Percentiles rank a stretch among this genome's conserved stretches.
Evolutionary conservation across 2,329 filamentous ascomycete genomes (phyloP).

Genomic region (Pseudogymnoascus sp.): DNA sequence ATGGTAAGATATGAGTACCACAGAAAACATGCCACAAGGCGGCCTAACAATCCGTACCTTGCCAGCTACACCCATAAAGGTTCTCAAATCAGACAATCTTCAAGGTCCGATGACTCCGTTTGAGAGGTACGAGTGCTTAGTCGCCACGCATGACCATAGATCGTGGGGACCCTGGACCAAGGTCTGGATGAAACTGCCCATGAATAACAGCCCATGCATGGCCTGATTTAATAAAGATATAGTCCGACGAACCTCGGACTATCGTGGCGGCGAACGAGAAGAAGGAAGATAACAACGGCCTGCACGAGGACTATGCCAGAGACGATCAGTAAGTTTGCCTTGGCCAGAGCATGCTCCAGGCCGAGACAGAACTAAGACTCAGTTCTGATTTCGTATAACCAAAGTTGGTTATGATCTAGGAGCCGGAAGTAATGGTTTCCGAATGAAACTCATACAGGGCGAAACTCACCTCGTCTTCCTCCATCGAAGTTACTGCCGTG

Average conservation of each 20-base stretch:
- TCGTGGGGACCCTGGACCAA: neutral
- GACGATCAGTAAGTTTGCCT: conserved; percentile 43
- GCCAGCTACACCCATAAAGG: neutral
- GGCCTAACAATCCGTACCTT: neutral
- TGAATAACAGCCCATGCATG: neutral
- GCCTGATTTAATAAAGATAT: neutral
- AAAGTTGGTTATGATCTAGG: conserved; percentile 41
- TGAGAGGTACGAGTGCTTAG: neutral
- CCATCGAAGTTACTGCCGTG: conserved; percentile 48
- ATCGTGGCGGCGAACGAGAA: conserved; percentile 36
- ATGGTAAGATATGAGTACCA: neutral
- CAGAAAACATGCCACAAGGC: neutral
- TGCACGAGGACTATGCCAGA: conserved; percentile 43
- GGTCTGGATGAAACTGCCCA: neutral
- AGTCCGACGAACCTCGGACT: conserved; percentile 41
- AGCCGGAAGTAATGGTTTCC: neutral
- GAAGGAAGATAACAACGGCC: conserved; percentile 43
- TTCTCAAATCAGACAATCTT: neutral
- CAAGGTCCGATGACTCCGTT: neutral
- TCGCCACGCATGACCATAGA: neutral
- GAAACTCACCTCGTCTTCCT: conserved; percentile 45
- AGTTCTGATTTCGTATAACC: conserved; percentile 40
- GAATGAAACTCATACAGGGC: neutral
- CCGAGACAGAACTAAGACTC: conserved; percentile 39
- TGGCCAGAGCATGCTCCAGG: conserved; percentile 43